Conservation (phyloP, 768 basidiomycete species). For the Termitomyces sp. region DNA sequence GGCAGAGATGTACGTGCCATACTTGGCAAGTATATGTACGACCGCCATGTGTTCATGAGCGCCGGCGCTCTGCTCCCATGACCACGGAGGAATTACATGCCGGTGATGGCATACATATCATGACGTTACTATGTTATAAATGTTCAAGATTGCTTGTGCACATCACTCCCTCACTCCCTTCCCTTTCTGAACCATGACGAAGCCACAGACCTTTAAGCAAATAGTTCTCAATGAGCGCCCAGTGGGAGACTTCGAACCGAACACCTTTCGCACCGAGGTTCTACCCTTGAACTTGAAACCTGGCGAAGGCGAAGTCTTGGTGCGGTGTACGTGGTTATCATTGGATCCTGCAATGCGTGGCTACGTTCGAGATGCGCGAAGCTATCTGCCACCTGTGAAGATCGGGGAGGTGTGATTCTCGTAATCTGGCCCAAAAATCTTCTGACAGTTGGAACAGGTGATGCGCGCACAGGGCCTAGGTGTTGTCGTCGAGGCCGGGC, state of each 20-base stretch:
- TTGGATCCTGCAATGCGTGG: constrained; percentile 88
- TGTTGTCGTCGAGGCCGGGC: constrained; percentile 53
- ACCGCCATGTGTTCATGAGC: neutral
- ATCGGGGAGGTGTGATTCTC: constrained; percentile 49
- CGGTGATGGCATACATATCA: neutral
- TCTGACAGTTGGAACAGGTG: constrained; percentile 25
- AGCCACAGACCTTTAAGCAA: constrained; percentile 40
- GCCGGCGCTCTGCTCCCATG: neutral
- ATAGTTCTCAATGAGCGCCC: constrained; percentile 80
- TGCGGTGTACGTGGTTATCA: constrained; percentile 75
- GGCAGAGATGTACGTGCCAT: too few relatives aligned
- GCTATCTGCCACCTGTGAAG: constrained; percentile 65
- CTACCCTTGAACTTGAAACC: constrained; percentile 49
- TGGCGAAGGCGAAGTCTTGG: constrained; percentile 49
- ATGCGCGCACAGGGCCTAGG: constrained; percentile 74
- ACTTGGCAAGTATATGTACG: too few relatives aligned
- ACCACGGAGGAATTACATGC: neutral
- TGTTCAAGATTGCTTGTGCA: neutral
- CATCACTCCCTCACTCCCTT: neutral
- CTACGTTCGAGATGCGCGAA: constrained; percentile 69
- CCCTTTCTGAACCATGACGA: constrained; percentile 4
- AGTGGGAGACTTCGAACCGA: constrained; percentile 54
- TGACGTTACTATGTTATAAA: neutral
- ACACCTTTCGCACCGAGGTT: constrained; percentile 65
- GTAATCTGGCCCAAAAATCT: neutral